Percentiles rank a stretch among this genome's conserved stretches.
These are phyloP conservation scores for Herpotrichia juniperi DNA, from an alignment of 2,329 filamentous ascomycete species.

Conservation along the genomic window DNA sequence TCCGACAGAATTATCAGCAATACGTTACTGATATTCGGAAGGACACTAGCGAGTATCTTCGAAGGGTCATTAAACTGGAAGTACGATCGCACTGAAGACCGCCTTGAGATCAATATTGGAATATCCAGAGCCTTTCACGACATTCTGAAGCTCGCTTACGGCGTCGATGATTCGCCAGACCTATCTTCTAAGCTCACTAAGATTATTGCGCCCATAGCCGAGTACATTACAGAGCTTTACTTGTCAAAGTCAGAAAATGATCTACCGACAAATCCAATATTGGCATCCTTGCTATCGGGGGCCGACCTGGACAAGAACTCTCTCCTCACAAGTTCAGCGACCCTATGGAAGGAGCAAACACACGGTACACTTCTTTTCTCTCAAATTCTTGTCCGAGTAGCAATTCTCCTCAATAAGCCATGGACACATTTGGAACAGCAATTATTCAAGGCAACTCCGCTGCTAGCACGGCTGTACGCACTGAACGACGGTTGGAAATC, in stretches of 20 bases:
- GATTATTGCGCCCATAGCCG: constrained; percentile 73
- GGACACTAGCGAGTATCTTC: constrained; percentile 79
- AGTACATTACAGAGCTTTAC: constrained; percentile 78
- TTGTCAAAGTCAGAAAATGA: constrained; percentile 72
- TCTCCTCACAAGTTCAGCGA: constrained; percentile 48
- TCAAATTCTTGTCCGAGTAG: constrained; percentile 72
- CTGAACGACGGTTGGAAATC: constrained; percentile 69
- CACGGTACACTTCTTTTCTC: constrained; percentile 69
- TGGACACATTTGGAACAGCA: constrained; percentile 74
- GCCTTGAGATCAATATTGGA: constrained; percentile 69
- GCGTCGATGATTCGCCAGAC: constrained; percentile 68
- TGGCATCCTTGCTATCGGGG: constrained; percentile 70
- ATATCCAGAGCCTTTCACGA: constrained; percentile 74
- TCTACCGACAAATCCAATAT: constrained; percentile 76
- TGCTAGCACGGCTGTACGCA: constrained; percentile 78
- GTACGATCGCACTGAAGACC: constrained; percentile 72
- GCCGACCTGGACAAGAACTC: constrained; percentile 44
- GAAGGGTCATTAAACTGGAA: constrained; percentile 88
- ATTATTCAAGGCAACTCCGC: constrained; percentile 78
- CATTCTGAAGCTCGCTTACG: constrained; percentile 74
- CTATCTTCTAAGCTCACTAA: constrained; percentile 60
- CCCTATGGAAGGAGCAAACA: constrained; percentile 65
- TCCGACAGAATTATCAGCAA: constrained; percentile 78
- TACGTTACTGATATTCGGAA: constrained; percentile 74
- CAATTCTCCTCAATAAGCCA: constrained; percentile 67